These are phyloP conservation scores for Sherardia arvensis DNA, from an alignment of 257 asterid species.

Conservation along the genomic window DNA sequence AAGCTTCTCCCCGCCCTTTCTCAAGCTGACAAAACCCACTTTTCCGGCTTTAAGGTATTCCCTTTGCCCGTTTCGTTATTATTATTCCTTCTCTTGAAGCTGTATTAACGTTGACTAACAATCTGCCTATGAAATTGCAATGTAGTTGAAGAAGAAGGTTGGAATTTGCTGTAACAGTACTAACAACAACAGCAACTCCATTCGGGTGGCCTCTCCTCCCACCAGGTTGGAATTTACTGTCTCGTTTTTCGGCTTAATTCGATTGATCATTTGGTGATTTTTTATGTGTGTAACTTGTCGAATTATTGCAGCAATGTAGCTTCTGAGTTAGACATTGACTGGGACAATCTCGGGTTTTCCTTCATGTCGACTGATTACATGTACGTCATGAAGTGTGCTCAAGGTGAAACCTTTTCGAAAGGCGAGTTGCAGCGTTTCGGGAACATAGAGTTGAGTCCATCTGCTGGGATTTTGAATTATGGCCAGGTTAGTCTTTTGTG, in stretches of 20 bases:
- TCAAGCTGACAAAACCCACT: conserved; percentile 4
- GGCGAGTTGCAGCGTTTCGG: conserved; percentile 83
- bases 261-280: background rate
- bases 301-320: conserved; percentile 39
- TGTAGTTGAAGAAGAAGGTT: conserved; percentile 21
- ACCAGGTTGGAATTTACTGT: conserved; percentile 27
- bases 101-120: background rate
- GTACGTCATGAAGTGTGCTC: conserved; percentile 79
- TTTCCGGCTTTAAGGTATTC: conserved; percentile 22
- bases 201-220: conserved; percentile 43
- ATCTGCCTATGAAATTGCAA: background rate
- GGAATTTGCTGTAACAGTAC: conserved; percentile 25
- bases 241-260: background rate
- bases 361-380: conserved; percentile 74
- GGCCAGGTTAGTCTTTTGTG: conserved; percentile 60
- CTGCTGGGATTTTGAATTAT: conserved; percentile 83
- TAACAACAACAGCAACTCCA: conserved; percentile 13
- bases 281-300: background rate
- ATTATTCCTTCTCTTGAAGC: background rate
- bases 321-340: conserved; percentile 56
- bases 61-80: background rate
- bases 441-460: conserved; percentile 92
- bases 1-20: conserved; percentile 16
- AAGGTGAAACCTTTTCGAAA: conserved; percentile 49
- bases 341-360: conserved; percentile 89